Evolutionary conservation across 1,284 basidiomycete genomes (phyloP).

Genomic region (Ceratobasidium papillatum): DNA sequence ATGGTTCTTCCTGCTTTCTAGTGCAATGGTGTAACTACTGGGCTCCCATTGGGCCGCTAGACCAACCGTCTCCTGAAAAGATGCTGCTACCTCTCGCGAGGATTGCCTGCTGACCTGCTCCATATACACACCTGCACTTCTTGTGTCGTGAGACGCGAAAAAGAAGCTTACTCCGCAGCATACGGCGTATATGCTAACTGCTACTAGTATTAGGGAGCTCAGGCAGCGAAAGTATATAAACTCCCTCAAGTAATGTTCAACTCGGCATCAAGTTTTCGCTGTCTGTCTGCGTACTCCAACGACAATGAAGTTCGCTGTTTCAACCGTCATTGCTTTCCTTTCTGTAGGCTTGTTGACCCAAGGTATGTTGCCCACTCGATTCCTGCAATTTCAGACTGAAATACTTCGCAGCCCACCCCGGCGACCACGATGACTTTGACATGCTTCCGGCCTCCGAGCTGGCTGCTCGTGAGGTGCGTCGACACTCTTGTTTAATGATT

Average conservation of each 20-base stretch:
- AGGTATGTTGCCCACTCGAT: not conserved
- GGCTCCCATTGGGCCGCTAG: not conserved
- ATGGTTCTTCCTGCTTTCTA: not conserved
- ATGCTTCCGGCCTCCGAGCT: constrained; percentile 33
- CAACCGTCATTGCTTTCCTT: not conserved
- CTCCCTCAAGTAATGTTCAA: not conserved
- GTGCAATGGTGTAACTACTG: not conserved
- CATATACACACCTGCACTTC: not conserved
- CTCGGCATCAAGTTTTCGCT: not conserved
- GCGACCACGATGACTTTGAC: constrained; percentile 17
- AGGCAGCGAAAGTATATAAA: not conserved
- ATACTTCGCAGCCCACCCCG: not conserved
- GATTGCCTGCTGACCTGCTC: not conserved
- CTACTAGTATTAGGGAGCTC: not conserved
- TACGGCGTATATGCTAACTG: not conserved
- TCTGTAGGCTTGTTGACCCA: constrained; percentile 1
- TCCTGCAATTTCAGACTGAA: not conserved
- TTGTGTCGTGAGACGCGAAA: not conserved
- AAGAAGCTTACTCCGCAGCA: constrained; percentile 28
- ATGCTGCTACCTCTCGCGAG: not conserved
- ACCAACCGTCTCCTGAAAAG: not conserved
- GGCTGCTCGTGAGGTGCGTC: constrained; percentile 18
- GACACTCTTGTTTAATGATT: too few species aligned
- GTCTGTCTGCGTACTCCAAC: not conserved
- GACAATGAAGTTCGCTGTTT: constrained; percentile 16